These are phyloP conservation scores for Leptomonas pyrrhocoris DNA, from an alignment of 208 protist species.

Conservation along the genomic window DNA sequence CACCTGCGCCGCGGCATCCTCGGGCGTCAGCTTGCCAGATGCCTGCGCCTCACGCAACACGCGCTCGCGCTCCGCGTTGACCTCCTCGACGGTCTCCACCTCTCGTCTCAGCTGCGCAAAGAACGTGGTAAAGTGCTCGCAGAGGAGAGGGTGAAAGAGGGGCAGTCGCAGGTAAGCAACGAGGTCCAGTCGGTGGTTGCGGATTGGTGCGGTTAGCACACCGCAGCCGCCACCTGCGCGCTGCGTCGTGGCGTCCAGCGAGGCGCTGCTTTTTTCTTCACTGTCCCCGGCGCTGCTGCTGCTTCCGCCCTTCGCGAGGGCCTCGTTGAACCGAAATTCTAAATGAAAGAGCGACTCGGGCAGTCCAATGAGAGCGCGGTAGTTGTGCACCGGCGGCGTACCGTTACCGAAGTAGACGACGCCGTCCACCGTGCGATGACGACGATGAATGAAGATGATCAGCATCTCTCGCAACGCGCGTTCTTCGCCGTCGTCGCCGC, in stretches of 20 bases:
- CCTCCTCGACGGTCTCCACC: constrained; percentile 53
- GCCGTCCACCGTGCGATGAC: constrained; percentile 70
- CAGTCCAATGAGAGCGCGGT: constrained; percentile 73
- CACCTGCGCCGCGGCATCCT: constrained; percentile 42
- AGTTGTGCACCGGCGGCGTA: constrained; percentile 76
- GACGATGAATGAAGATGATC: constrained; percentile 71
- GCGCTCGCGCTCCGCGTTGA: constrained; percentile 41
- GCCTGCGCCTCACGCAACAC: constrained; percentile 42
- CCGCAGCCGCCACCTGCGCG: background rate
- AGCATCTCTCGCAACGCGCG: constrained; percentile 48
- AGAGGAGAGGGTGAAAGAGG: constrained; percentile 73
- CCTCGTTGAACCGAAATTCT: constrained; percentile 76
- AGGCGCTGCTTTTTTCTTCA: background rate
- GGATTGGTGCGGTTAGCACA: constrained; percentile 42
- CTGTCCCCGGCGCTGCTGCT: constrained; percentile 20
- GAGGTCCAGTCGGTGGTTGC: constrained; percentile 63
- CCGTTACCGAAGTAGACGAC: constrained; percentile 86
- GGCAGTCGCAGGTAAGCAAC: constrained; percentile 79
- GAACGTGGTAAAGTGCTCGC: constrained; percentile 72
- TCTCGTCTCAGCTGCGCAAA: constrained; percentile 62
- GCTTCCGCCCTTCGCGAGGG: no score
- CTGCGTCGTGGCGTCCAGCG: no score
- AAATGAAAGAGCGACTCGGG: constrained; percentile 87
- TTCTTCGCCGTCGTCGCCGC: background rate
- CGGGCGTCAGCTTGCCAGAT: constrained; percentile 27